A percentile compares a stretch with the other conserved stretches of the same genome.
phyloP scores from a whole-genome alignment of 2,329 filamentous ascomycete species.

The Phaeosphaeria sp. region DNA sequence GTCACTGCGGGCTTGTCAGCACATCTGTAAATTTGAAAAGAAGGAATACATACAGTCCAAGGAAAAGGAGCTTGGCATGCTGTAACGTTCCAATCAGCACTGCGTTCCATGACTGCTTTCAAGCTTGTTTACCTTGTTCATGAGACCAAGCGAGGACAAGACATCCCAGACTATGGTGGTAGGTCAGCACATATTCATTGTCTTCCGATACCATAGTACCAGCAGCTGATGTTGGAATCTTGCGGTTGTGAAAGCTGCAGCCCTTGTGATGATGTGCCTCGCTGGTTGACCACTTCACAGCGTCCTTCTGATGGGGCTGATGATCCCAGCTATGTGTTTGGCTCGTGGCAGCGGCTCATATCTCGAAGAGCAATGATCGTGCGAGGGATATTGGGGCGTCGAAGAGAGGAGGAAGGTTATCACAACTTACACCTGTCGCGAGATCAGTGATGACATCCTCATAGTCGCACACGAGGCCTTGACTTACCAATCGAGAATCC shows the following conservation, averaged over 20 bases:
- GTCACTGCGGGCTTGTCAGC: constrained; percentile 77
- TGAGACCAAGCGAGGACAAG: constrained; percentile 81
- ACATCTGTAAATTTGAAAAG: neutral
- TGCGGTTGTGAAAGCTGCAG: neutral
- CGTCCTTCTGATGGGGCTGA: neutral
- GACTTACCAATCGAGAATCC: constrained; percentile 85
- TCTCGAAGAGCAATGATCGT: neutral
- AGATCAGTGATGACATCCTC: constrained; percentile 15
- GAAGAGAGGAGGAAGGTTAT: neutral
- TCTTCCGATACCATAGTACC: neutral
- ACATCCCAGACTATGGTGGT: constrained; percentile 77
- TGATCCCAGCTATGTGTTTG: neutral
- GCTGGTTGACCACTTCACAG: neutral
- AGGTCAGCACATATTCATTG: constrained; percentile 9
- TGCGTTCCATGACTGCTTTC: neutral
- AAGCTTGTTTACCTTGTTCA: constrained; percentile 70
- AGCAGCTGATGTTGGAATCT: neutral
- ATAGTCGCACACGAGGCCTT: neutral
- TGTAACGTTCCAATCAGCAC: constrained; percentile 16
- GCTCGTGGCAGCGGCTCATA: neutral
- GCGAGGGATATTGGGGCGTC: neutral
- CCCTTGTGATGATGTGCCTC: neutral
- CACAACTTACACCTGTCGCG: constrained; percentile 39
- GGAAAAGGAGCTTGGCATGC: constrained; percentile 75
- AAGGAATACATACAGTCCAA: constrained; percentile 65